phyloP scores from a whole-genome alignment of 345 rosid genomes.

The Euphorbia lathyris region DNA sequence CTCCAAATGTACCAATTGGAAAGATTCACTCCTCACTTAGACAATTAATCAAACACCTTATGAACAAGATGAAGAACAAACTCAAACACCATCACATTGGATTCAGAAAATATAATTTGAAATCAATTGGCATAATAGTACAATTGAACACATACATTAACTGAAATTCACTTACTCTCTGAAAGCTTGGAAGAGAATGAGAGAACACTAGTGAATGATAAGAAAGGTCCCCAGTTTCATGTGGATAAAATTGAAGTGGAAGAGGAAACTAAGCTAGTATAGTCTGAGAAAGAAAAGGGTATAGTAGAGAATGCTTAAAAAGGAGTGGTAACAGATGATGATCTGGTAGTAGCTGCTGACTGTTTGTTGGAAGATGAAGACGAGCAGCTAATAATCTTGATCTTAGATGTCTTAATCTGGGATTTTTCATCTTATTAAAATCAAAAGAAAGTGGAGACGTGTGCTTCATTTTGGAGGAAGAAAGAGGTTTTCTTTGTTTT shows the following conservation, averaged over 20 bases:
- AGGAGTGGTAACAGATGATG: not conserved
- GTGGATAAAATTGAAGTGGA: not conserved
- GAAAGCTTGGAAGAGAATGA: not conserved
- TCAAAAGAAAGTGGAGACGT: not conserved
- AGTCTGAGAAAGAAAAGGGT: not conserved
- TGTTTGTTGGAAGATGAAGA: constrained; percentile 14
- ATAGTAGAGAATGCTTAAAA: not conserved
- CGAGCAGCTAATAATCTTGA: constrained; percentile 1
- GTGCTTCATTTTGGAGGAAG: not conserved
- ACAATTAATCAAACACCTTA: too few relatives aligned
- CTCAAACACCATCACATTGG: not conserved
- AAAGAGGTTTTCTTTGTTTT: not conserved
- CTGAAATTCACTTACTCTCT: not conserved
- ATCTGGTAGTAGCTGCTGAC: constrained; percentile 7
- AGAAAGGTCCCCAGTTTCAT: not conserved
- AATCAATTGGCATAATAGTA: not conserved
- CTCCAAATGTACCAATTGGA: too few relatives aligned
- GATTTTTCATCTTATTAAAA: not conserved
- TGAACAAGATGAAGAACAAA: not conserved
- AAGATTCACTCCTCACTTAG: too few relatives aligned
- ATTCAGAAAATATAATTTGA: not conserved
- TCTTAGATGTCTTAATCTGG: not conserved
- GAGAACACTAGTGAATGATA: not conserved
- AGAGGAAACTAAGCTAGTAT: not conserved
- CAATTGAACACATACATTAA: not conserved